Conservation (phyloP, 2,329 filamentous ascomycete species). For the Alternaria panax region DNA sequence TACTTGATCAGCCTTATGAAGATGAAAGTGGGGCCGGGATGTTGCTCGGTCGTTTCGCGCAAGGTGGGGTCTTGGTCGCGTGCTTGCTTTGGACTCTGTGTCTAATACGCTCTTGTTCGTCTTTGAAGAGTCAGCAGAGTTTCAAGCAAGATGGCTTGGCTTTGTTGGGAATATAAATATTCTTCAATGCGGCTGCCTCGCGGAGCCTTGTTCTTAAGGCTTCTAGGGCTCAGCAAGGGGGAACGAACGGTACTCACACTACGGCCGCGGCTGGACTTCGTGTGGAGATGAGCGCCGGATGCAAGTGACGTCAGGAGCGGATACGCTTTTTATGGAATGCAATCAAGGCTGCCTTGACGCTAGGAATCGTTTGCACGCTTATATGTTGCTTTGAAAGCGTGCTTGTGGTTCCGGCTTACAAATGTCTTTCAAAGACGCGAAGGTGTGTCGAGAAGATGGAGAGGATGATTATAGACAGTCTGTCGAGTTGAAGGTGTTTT, state of each 20-base stretch:
- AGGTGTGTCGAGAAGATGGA: background rate
- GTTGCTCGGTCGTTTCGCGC: background rate
- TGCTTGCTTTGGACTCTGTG: background rate
- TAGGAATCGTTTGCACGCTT: background rate
- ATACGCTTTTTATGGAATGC: background rate
- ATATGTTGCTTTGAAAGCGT: slow-evolving; percentile 1
- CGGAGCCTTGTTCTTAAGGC: background rate
- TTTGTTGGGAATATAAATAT: background rate
- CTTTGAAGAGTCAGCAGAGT: background rate
- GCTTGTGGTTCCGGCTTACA: background rate
- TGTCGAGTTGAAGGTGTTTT: background rate
- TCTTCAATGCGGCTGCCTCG: background rate
- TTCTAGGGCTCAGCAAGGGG: slow-evolving; percentile 1
- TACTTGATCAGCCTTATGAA: background rate
- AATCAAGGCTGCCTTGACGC: slow-evolving; percentile 4
- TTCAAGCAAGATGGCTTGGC: background rate
- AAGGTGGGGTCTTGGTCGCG: background rate
- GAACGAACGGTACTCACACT: background rate
- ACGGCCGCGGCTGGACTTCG: background rate
- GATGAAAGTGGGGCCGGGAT: background rate
- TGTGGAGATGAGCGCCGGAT: background rate
- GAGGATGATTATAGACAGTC: background rate
- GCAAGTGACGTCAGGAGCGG: background rate
- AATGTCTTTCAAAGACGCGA: background rate
- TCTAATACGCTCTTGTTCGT: background rate